Base-by-base conservation (phyloP, 805 yeast species). In the Candida coquimbonensis region DNA sequence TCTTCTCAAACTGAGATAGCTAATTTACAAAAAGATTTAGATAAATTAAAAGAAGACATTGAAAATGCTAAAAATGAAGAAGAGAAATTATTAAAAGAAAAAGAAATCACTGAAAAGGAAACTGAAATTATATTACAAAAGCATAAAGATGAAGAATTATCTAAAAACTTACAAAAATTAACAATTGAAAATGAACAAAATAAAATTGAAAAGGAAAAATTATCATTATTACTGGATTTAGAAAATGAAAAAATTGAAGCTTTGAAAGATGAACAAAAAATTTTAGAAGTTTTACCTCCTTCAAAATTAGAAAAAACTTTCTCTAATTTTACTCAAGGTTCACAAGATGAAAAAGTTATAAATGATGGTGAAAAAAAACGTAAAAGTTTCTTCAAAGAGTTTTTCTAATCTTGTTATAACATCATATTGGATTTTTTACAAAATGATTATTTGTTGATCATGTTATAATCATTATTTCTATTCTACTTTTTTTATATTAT, bases 321-420 rank as follows among this genome's bases (percentile, higher is more conserved):
- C 49, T 62, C 71, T 25, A 73, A 72, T 4, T 72, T 72, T 53
- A 66, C 72, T n/a, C 75, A 72, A 55, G 75, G 75, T 26, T 71
- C 75, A 7, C 63, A 50, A 17, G 62, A 55, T 33, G 59, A 53
- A 38, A 57, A 52, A 39, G 59, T 53, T 26, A 49, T 47, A 32
- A 51, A 50, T 36, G 53, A 52, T 34, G 38, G 31, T 31, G 45
- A 21, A 7, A 38, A 21, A 47, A 51, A 56, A 45, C 53, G 52
- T 41, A 57, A 53, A 47, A 53, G 63, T 40, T 53, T 54, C 37
- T 59, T 59, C 48, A 59, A 59, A 45, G 63, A 59, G 16, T 35
- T 47, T 39, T 47, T 47, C 16, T 47, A 36, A 38, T 29, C 31
- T 5, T 29, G 7, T 11, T 29, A 29, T 29, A 29, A 29, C 13